These are phyloP conservation scores for Wickerhamomyces canadensis DNA, from an alignment of 805 yeast species.

Conservation along the genomic window DNA sequence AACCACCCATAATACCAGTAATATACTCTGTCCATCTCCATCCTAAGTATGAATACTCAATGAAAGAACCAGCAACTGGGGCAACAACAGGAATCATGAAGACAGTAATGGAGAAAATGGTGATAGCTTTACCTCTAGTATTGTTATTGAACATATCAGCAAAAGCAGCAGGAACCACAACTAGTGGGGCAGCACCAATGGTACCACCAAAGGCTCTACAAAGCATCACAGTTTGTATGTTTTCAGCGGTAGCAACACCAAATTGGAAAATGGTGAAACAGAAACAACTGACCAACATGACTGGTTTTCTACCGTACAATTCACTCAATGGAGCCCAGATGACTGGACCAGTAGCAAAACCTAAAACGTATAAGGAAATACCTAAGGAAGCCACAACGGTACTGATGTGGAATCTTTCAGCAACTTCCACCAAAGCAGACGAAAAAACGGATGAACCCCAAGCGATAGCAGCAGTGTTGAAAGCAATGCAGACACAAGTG, in stretches of 20 bases:
- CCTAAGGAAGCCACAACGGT: conserved; percentile 67
- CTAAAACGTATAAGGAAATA: conserved; percentile 76
- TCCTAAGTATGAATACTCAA: conserved; percentile 51
- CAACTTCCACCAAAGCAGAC: conserved; percentile 45
- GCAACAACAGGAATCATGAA: conserved; percentile 78
- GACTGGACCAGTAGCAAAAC: conserved; percentile 91
- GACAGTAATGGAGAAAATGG: conserved; percentile 66
- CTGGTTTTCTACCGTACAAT: conserved; percentile 64
- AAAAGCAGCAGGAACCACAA: conserved; percentile 81
- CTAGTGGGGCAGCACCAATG: conserved; percentile 80
- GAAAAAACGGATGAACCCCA: conserved; percentile 86
- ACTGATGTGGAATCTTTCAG: conserved; percentile 53
- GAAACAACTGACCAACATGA: conserved; percentile 52
- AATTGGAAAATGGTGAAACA: conserved; percentile 57
- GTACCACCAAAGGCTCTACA: conserved; percentile 79
- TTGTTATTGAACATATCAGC: conserved; percentile 70
- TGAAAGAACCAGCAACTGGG: conserved; percentile 74
- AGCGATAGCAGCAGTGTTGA: conserved; percentile 46
- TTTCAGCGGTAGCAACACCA: conserved; percentile 72
- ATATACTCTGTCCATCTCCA: conserved; percentile 85
- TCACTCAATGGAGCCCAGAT: conserved; percentile 90
- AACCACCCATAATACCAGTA: conserved; percentile 54
- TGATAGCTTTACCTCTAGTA: conserved; percentile 71
- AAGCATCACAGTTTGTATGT: conserved; percentile 70
- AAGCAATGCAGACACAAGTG: conserved; percentile 41